phyloP scores from a whole-genome alignment of 805 yeast species.

The Candida fluviatilis region DNA sequence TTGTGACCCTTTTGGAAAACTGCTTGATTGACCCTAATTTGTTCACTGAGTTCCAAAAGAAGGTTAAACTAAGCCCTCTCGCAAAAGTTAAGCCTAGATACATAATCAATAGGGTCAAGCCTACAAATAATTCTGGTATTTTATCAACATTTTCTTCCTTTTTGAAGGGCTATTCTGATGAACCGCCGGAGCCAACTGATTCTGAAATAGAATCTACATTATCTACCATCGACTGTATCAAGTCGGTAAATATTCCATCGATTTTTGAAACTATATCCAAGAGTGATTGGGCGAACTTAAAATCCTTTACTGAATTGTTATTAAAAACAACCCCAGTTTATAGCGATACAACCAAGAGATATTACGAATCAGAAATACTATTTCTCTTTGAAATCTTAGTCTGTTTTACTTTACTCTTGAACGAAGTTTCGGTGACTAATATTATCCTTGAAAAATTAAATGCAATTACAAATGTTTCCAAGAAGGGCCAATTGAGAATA shows the following conservation, averaged over 20 bases:
- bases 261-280: slow-evolving; percentile 51
- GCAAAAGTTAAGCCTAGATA: slow-evolving; percentile 64
- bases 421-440: slow-evolving; percentile 18
- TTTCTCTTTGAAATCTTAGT: slow-evolving; percentile 45
- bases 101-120: slow-evolving; percentile 57
- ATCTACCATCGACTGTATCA: slow-evolving; percentile 78
- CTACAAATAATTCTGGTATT: slow-evolving; percentile 71
- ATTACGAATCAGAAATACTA: slow-evolving; percentile 42
- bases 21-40: slow-evolving; percentile 61
- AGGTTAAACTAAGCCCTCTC: slow-evolving; percentile 47
- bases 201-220: slow-evolving; percentile 86
- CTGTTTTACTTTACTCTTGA: slow-evolving; percentile 30
- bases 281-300: slow-evolving; percentile 31
- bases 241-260: slow-evolving; percentile 57
- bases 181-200: slow-evolving; percentile 86
- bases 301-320: slow-evolving; percentile 24
- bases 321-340: slow-evolving; percentile 24
- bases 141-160: slow-evolving; percentile 90
- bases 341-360: slow-evolving; percentile 29
- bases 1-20: slow-evolving; percentile 66
- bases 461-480: slow-evolving; percentile 17
- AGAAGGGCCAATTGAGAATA: slow-evolving; percentile 39
- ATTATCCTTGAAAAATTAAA: slow-evolving; percentile 11
- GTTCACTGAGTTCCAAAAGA: slow-evolving; percentile 62
- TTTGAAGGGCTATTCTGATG: slow-evolving; percentile 81